A percentile compares a stretch with the other conserved stretches of the same genome.
phyloP scores from a whole-genome alignment of 2,329 filamentous ascomycete genomes.

The Ophiostoma ulmi region DNA sequence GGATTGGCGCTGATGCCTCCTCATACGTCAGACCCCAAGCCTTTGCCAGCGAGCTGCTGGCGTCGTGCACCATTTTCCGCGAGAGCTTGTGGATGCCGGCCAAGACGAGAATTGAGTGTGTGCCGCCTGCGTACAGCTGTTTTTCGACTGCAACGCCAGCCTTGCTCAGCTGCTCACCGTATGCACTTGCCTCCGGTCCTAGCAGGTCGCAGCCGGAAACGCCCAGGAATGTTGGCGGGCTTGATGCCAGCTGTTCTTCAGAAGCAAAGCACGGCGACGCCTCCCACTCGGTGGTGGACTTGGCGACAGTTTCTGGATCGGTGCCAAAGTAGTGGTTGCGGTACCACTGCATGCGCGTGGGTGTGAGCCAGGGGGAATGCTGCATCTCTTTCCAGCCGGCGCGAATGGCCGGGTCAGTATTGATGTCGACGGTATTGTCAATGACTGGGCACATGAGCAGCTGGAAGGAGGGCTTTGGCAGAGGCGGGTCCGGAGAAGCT shows the following conservation, averaged over 20 bases:
- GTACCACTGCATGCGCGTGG: conserved; percentile 56
- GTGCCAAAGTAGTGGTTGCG: conserved; percentile 53
- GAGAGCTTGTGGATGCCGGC: conserved; percentile 21
- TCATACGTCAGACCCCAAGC: conserved; percentile 21
- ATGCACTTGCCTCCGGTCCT: conserved; percentile 48
- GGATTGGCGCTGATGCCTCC: conserved; percentile 15
- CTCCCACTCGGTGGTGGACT: conserved; percentile 38
- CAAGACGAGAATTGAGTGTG: conserved; percentile 24
- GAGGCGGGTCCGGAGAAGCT: neutral
- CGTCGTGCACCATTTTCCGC: conserved; percentile 23
- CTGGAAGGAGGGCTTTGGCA: conserved; percentile 36
- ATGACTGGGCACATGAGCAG: conserved; percentile 54
- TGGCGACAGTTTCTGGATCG: conserved; percentile 28
- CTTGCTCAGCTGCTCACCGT: conserved; percentile 43
- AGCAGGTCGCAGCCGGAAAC: conserved; percentile 55
- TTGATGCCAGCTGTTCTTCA: conserved; percentile 48
- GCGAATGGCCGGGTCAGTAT: conserved; percentile 25
- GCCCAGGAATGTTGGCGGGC: conserved; percentile 48
- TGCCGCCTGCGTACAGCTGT: conserved; percentile 30
- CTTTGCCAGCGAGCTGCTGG: conserved; percentile 10
- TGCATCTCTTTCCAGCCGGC: conserved; percentile 39
- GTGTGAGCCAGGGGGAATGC: conserved; percentile 43
- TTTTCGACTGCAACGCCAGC: conserved; percentile 46
- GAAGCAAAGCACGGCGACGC: conserved; percentile 34
- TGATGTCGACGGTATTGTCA: conserved; percentile 51